phyloP scores from a whole-genome alignment of 805 yeast species.

The Debaryomyces hansenii region DNA sequence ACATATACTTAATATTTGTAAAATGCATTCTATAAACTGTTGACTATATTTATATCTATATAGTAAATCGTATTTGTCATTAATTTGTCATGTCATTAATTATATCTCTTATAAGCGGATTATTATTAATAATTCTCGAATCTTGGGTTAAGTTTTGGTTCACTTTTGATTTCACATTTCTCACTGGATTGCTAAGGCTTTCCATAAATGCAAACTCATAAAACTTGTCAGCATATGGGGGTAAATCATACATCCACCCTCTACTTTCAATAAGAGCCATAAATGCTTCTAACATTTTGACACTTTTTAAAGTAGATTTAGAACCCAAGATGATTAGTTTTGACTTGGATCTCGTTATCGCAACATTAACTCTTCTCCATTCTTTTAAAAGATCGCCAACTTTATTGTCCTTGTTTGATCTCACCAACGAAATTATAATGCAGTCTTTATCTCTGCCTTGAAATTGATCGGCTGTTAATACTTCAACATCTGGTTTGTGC shows the following conservation, averaged over 20 bases:
- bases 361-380: slow-evolving; percentile 92
- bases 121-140: slow-evolving; percentile 17
- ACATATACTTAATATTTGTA: background rate
- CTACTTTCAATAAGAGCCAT: slow-evolving; percentile 54
- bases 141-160: background rate
- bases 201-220: slow-evolving; percentile 28
- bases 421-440: slow-evolving; percentile 82
- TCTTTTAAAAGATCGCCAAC: slow-evolving; percentile 83
- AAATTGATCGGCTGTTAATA: slow-evolving; percentile 90
- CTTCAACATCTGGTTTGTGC: slow-evolving; percentile 54
- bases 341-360: slow-evolving; percentile 85
- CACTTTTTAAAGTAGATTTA: slow-evolving; percentile 53
- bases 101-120: slow-evolving; percentile 28
- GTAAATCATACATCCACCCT: slow-evolving; percentile 66
- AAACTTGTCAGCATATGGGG: slow-evolving; percentile 38
- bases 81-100: slow-evolving; percentile 24
- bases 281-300: slow-evolving; percentile 57
- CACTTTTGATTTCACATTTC: background rate
- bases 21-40: background rate
- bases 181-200: background rate
- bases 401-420: slow-evolving; percentile 64
- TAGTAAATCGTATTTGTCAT: slow-evolving; percentile 1
- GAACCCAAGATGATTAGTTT: slow-evolving; percentile 87
- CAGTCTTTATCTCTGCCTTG: slow-evolving; percentile 97
- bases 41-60: slow-evolving; percentile 2